phyloP scores from a whole-genome alignment of 179 eudicot species.

The Silene coronaria region DNA sequence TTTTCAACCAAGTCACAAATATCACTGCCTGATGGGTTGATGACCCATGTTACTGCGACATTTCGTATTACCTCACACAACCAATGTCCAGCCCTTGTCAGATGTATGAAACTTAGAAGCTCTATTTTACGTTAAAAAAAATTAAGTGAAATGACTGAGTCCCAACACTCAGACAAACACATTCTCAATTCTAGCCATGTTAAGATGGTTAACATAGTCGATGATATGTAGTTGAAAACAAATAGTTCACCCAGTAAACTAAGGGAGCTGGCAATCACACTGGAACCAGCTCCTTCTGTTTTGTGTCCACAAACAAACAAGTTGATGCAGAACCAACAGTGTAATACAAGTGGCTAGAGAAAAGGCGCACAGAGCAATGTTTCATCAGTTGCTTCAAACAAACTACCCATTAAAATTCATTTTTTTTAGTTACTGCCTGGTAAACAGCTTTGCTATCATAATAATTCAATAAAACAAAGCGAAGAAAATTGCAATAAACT shows the following conservation, averaged over 20 bases:
- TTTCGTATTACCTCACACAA: too few relatives aligned
- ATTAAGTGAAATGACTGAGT: background rate
- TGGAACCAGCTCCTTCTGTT: background rate
- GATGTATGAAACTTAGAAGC: too few relatives aligned
- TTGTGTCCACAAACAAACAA: background rate
- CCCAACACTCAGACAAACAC: too few relatives aligned
- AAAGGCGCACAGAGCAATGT: background rate
- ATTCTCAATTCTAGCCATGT: too few relatives aligned
- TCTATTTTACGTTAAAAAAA: too few relatives aligned
- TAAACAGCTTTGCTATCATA: background rate
- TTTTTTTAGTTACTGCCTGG: background rate
- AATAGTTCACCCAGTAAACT: background rate
- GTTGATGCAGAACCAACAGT: background rate
- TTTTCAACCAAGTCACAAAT: too few relatives aligned
- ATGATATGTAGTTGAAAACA: background rate
- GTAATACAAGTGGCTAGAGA: background rate
- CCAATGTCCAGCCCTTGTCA: too few relatives aligned
- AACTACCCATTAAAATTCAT: background rate
- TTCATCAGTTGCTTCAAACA: too few relatives aligned
- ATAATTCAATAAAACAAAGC: background rate
- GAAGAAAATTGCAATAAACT: slow-evolving; percentile 30
- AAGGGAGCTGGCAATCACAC: too few relatives aligned
- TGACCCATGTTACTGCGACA: too few relatives aligned
- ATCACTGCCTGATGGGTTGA: too few relatives aligned
- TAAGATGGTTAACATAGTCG: too few relatives aligned